A percentile compares a stretch with the other conserved stretches of the same genome.
Conservation (phyloP, 2,329 filamentous ascomycete species). For the Neocucurbitaria cava region DNA sequence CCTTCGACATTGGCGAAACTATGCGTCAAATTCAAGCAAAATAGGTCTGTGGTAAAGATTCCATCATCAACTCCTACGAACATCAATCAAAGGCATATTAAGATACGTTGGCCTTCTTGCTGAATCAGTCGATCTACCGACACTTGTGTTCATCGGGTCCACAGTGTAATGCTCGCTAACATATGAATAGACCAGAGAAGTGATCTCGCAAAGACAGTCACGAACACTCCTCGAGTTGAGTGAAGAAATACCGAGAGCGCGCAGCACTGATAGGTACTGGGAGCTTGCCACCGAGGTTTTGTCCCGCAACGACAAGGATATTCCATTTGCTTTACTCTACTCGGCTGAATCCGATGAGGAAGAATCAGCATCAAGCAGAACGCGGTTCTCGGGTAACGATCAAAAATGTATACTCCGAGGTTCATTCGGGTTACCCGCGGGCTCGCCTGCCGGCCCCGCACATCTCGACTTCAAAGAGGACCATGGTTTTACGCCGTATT, state of each 20-base stretch:
- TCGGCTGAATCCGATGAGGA: slow-evolving; percentile 25
- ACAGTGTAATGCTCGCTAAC: slow-evolving; percentile 4
- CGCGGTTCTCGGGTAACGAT: slow-evolving; percentile 9
- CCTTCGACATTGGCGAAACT: not conserved
- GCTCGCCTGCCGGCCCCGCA: slow-evolving; percentile 28
- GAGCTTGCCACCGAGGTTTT: slow-evolving; percentile 69
- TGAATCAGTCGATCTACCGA: not conserved
- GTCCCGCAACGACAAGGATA: slow-evolving; percentile 68
- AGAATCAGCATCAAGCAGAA: slow-evolving; percentile 8
- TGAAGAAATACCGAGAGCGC: slow-evolving; percentile 74
- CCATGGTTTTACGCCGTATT: slow-evolving; percentile 29
- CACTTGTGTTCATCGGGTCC: no score
- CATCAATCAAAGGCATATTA: no score
- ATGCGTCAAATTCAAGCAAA: no score
- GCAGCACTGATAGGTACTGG: slow-evolving; percentile 75
- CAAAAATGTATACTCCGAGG: slow-evolving; percentile 31
- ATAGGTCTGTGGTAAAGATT: no score
- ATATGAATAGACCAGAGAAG: slow-evolving; percentile 16
- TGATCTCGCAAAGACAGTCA: slow-evolving; percentile 14
- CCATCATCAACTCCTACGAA: no score
- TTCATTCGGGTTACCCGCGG: slow-evolving; percentile 24
- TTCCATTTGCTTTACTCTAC: slow-evolving; percentile 36
- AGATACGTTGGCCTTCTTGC: no score
- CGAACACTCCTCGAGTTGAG: slow-evolving; percentile 28
- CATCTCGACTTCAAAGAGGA: slow-evolving; percentile 28